Evolutionary conservation across 768 basidiomycete species (phyloP), one percentile per base, ranked within the genome.

Genomic region (Agaricus subrufescens): DNA sequence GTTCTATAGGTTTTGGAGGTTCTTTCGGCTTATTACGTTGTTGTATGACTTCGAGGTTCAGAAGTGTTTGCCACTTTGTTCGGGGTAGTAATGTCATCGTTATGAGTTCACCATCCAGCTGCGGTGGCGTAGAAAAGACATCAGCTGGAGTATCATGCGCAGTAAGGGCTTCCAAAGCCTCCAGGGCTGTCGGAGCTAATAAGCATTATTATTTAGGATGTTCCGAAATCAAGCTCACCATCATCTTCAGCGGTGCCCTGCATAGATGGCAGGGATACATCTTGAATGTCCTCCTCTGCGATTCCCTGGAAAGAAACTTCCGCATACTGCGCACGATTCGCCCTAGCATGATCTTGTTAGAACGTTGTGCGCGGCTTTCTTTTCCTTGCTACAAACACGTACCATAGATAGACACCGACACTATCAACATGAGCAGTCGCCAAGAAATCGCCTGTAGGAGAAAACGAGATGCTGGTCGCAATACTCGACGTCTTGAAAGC

Each of bases 1-100:
- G 83, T 71, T 98, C 96, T 11, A 93, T 92, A 26, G 87, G 89
- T 70, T 98, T 98, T 6, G 94, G 94, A 0, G 94, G 84, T 60
- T 97, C 95, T 70, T 89, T 94, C 11, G 97, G 94, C 75, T 95
- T 97, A 69, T 98, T 98, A 53, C 97, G 86, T 80, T 90, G 88
- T 69, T 91, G 87, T 59, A 98, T 98, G 30, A 93, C 86, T 62
- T 98, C 97, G 15, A 99, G 77, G 65, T 97, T 97, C 56, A 99
- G 78, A n/a, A 99, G 73, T 0, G 97, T 95, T 70, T 97, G 94
- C 97, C 97, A 99, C 63, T 90, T 80, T 12, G 93, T 86, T 39
- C 95, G 86, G 14, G 97, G 97, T 40, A 98, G 78, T 25, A 95
- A 76, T 5, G 96, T 95, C 19, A 99, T 74, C 1, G 97, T 98